phyloP scores from a whole-genome alignment of 306 rosid species.

The Arachis stenosperma region DNA sequence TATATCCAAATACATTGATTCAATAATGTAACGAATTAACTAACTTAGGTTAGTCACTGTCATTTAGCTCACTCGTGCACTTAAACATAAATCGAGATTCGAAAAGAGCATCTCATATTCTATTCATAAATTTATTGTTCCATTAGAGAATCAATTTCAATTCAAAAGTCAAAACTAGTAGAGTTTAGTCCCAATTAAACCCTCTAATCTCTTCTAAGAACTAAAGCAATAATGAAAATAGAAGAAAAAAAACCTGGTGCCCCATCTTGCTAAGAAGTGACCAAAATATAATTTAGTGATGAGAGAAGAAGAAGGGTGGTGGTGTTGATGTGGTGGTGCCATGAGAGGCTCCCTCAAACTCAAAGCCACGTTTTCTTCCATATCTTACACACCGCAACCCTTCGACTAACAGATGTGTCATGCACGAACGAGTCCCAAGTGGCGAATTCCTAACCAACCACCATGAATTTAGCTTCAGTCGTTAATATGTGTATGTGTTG shows the following conservation, averaged over 20 bases:
- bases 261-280: slow-evolving; percentile 85
- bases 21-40: no score
- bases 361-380: slow-evolving; percentile 41
- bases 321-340: slow-evolving; percentile 36
- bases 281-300: slow-evolving; percentile 59
- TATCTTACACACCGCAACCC: slow-evolving; percentile 1
- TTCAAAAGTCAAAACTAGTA: not conserved
- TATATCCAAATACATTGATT: no score
- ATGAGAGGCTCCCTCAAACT: slow-evolving; percentile 42
- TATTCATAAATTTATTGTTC: slow-evolving; percentile 24
- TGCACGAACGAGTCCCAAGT: no score
- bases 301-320: slow-evolving; percentile 39
- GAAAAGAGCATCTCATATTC: not conserved
- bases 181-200: no score
- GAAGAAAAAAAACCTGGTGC: slow-evolving; percentile 60
- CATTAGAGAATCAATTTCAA: slow-evolving; percentile 13
- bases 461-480: slow-evolving; percentile 6
- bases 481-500: not conserved
- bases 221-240: not conserved
- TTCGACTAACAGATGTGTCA: not conserved
- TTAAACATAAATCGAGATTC: not conserved
- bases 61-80: no score
- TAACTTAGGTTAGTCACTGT: no score
- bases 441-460: not conserved
- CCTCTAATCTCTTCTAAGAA: no score